Conservation (phyloP, 371 early-diverging fungal species). For the Globomyces sp. region DNA sequence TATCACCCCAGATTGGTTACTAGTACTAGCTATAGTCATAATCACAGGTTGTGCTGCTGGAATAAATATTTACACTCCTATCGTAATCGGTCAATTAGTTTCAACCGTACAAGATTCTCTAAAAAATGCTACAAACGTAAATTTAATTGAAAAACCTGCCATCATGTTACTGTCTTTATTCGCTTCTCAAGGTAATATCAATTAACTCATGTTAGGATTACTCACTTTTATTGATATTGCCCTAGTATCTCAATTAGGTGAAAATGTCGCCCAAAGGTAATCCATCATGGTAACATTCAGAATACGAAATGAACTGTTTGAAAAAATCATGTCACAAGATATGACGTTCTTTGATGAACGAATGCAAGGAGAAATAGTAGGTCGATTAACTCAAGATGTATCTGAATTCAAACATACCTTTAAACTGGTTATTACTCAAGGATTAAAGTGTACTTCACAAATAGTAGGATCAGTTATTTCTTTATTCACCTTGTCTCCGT, state of each 20-base stretch:
- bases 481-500: slow-evolving; percentile 62
- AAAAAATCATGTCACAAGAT: slow-evolving; percentile 63
- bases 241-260: slow-evolving; percentile 71
- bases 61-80: slow-evolving; percentile 66
- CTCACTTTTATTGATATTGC: slow-evolving; percentile 73
- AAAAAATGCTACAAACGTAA: neutral
- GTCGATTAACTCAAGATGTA: slow-evolving; percentile 66
- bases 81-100: slow-evolving; percentile 72
- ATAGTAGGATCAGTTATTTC: slow-evolving; percentile 66
- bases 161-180: slow-evolving; percentile 21
- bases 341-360: slow-evolving; percentile 69
- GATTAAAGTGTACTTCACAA: slow-evolving; percentile 68
- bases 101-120: slow-evolving; percentile 52
- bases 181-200: neutral
- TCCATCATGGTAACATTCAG: slow-evolving; percentile 39
- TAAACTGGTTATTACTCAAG: slow-evolving; percentile 54
- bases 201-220: slow-evolving; percentile 26
- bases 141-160: slow-evolving; percentile 21
- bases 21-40: neutral
- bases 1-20: neutral
- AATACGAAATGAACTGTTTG: slow-evolving; percentile 55
- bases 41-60: slow-evolving; percentile 47
- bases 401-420: slow-evolving; percentile 75
- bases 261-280: slow-evolving; percentile 43
- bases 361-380: slow-evolving; percentile 64